Percentiles rank a stretch among this genome's conserved stretches.
Evolutionary conservation across 2,329 filamentous ascomycete species (phyloP).

Genomic region (Rutstroemia sydowiana): DNA sequence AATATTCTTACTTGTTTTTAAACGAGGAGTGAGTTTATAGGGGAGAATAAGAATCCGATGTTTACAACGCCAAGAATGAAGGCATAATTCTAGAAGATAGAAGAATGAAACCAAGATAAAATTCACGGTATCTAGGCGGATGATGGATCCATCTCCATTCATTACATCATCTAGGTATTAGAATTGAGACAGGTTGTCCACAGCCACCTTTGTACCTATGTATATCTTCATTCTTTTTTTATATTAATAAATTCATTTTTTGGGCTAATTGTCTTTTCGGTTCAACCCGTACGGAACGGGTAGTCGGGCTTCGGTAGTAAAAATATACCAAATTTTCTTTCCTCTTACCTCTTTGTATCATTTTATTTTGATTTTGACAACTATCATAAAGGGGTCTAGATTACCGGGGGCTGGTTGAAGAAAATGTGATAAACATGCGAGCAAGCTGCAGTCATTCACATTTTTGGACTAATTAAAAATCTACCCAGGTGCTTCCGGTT

Average conservation of each 20-base stretch:
- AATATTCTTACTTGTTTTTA: too few relatives aligned
- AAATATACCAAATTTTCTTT: background rate
- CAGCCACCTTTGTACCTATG: background rate
- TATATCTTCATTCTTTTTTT: background rate
- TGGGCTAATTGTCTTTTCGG: background rate
- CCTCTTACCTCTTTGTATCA: too few relatives aligned
- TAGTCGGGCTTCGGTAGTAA: conserved; percentile 2
- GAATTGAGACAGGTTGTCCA: background rate
- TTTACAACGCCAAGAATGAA: too few relatives aligned
- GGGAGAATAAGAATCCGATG: too few relatives aligned
- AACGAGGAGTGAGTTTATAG: too few relatives aligned
- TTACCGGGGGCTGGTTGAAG: background rate
- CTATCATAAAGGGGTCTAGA: background rate
- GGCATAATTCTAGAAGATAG: too few relatives aligned
- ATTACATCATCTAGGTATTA: too few relatives aligned
- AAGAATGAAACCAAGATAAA: too few relatives aligned
- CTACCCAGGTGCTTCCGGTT: background rate
- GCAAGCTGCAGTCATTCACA: conserved; percentile 10
- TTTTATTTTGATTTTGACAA: background rate
- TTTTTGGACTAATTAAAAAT: conserved; percentile 8
- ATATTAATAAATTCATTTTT: background rate
- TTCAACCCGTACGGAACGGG: conserved; percentile 6
- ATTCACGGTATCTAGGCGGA: too few relatives aligned
- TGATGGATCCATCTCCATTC: too few relatives aligned
- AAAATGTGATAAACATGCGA: conserved; percentile 12